These are phyloP conservation scores for Pseudohyphozyma bogoriensis DNA, from an alignment of 768 basidiomycete genomes.

Conservation along the genomic window DNA sequence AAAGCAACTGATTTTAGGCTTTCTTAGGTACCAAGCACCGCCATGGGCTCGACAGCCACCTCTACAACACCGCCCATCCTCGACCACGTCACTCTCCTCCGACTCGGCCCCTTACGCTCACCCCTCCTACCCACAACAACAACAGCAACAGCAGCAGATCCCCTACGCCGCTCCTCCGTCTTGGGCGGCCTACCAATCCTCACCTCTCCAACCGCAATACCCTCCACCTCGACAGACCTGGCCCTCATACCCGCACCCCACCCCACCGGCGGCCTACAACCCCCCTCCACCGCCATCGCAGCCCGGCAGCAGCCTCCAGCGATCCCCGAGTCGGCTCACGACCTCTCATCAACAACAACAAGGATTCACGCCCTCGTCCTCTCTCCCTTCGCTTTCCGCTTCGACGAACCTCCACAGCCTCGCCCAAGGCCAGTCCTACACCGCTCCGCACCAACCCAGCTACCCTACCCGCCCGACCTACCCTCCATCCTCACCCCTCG, in stretches of 20 bases:
- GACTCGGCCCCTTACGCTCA: neutral
- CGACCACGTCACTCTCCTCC: neutral
- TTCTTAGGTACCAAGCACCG: too few relatives aligned
- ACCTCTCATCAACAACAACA: conserved; percentile 1
- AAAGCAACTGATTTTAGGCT: too few relatives aligned
- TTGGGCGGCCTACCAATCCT: neutral
- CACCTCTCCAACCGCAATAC: neutral
- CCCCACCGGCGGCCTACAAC: neutral
- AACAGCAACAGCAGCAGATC: neutral
- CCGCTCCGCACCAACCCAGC: neutral
- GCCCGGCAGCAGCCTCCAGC: neutral
- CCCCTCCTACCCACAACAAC: neutral
- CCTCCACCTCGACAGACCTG: neutral
- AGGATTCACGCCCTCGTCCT: neutral
- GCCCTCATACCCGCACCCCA: neutral
- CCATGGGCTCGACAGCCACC: neutral
- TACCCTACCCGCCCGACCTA: neutral
- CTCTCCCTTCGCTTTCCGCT: neutral
- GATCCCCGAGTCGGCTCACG: neutral
- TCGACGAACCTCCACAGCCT: too few relatives aligned
- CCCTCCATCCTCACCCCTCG: neutral
- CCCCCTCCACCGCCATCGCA: too few relatives aligned
- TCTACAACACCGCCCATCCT: neutral
- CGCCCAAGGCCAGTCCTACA: neutral
- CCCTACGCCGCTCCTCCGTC: neutral